These are phyloP conservation scores for Xylaria sp. DNA, from an alignment of 2,329 filamentous ascomycete genomes.

Conservation along the genomic window DNA sequence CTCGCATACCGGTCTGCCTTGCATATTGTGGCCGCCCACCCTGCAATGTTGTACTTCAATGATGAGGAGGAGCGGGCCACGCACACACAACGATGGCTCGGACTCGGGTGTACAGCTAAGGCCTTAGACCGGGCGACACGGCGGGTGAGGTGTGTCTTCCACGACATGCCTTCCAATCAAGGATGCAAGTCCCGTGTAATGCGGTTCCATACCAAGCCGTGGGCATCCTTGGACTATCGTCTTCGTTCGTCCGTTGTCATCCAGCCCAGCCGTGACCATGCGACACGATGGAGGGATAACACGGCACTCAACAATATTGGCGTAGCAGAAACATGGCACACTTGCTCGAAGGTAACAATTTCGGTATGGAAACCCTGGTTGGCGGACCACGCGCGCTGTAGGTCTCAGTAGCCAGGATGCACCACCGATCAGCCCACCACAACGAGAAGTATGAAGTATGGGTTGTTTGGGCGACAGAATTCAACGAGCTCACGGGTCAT, in stretches of 20 bases:
- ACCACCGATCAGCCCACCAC: slow-evolving; percentile 25
- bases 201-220: slow-evolving; percentile 21
- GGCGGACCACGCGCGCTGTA: slow-evolving; percentile 23
- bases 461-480: slow-evolving; percentile 1
- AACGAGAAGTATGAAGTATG: slow-evolving; percentile 10
- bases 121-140: slow-evolving; percentile 13
- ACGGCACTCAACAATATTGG: background rate
- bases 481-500: slow-evolving; percentile 7
- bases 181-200: slow-evolving; percentile 16
- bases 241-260: slow-evolving; percentile 6
- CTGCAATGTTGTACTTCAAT: slow-evolving; percentile 29
- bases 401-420: slow-evolving; percentile 31
- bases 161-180: slow-evolving; percentile 26
- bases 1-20: slow-evolving; percentile 24
- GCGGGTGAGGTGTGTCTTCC: slow-evolving; percentile 11
- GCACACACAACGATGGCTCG: slow-evolving; percentile 9
- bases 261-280: slow-evolving; percentile 15
- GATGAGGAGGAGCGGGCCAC: slow-evolving; percentile 15
- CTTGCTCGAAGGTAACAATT: background rate
- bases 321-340: slow-evolving; percentile 9
- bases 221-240: slow-evolving; percentile 19
- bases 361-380: slow-evolving; percentile 29
- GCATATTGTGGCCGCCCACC: slow-evolving; percentile 28
- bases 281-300: slow-evolving; percentile 7
- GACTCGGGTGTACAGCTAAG: slow-evolving; percentile 16